A percentile compares a stretch with the other conserved stretches of the same genome.
phyloP scores from a whole-genome alignment of 2,329 filamentous ascomycete species.

The Fusarium camptoceras region DNA sequence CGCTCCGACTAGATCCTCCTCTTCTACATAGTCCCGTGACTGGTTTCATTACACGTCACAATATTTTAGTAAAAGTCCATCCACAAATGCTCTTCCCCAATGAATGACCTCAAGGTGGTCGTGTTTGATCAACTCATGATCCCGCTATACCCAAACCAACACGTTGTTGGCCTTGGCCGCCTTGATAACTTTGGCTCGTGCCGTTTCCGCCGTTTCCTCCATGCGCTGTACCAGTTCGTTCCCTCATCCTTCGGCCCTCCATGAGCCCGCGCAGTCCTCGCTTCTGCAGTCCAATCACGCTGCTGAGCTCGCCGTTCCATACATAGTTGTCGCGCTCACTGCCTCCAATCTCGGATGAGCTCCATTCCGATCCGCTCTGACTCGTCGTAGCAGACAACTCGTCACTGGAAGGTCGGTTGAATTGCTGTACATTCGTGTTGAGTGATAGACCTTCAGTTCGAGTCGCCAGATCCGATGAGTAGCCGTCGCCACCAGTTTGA shows the following conservation, averaged over 20 bases:
- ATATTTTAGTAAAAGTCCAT: slow-evolving; percentile 33
- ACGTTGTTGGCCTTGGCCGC: slow-evolving; percentile 50
- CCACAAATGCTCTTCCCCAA: slow-evolving; percentile 9
- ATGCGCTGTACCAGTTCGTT: slow-evolving; percentile 68
- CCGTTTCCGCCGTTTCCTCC: slow-evolving; percentile 40
- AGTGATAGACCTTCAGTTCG: slow-evolving; percentile 60
- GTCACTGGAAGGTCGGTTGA: slow-evolving; percentile 57
- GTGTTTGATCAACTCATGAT: slow-evolving; percentile 47
- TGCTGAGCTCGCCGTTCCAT: slow-evolving; percentile 85
- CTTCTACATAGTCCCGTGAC: slow-evolving; percentile 34
- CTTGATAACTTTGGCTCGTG: slow-evolving; percentile 26
- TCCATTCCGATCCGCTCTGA: slow-evolving; percentile 67
- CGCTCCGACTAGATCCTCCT: slow-evolving; percentile 34
- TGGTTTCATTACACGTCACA: slow-evolving; percentile 42
- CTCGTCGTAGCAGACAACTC: slow-evolving; percentile 64
- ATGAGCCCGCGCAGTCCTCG: slow-evolving; percentile 90
- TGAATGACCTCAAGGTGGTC: not conserved
- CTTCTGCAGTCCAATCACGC: slow-evolving; percentile 96
- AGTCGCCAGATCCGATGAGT: slow-evolving; percentile 48
- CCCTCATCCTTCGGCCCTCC: slow-evolving; percentile 89
- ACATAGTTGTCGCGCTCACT: slow-evolving; percentile 64
- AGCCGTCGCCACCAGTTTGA: slow-evolving; percentile 47
- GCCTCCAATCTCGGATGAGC: slow-evolving; percentile 65
- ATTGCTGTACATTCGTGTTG: slow-evolving; percentile 57
- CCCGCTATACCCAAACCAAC: slow-evolving; percentile 67